phyloP scores from a whole-genome alignment of 106 monocot genomes.

The Dendrobium catenatum region DNA sequence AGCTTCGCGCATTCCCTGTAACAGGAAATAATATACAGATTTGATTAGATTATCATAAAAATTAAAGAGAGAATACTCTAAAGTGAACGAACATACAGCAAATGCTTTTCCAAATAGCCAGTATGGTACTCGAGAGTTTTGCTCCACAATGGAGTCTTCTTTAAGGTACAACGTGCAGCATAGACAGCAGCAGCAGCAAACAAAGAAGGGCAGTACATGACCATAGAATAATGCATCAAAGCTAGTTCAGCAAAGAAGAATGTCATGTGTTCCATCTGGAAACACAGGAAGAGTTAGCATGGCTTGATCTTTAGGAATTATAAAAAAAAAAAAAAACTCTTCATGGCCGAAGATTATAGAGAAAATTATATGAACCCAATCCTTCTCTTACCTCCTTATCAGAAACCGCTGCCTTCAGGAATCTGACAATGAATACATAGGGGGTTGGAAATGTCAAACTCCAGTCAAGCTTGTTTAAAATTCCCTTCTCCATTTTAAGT shows the following conservation, averaged over 20 bases:
- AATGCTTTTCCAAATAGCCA: slow-evolving; percentile 35
- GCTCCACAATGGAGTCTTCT: slow-evolving; percentile 50
- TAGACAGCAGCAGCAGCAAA: slow-evolving; percentile 63
- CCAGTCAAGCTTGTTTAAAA: slow-evolving; percentile 61
- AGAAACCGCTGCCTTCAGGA: slow-evolving; percentile 39
- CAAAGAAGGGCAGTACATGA: slow-evolving; percentile 38
- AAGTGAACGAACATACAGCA: slow-evolving; percentile 25
- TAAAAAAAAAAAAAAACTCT: no score
- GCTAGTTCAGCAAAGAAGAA: slow-evolving; percentile 64
- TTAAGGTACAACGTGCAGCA: slow-evolving; percentile 40
- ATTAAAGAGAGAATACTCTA: background rate
- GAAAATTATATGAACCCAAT: no score
- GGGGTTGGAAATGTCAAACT: slow-evolving; percentile 63
- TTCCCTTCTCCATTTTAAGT: slow-evolving; percentile 48
- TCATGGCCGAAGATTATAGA: background rate
- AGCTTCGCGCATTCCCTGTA: slow-evolving; percentile 30
- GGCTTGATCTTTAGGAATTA: no score
- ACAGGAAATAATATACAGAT: background rate
- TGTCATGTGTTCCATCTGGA: slow-evolving; percentile 51
- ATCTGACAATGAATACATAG: slow-evolving; percentile 53
- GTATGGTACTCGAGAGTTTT: slow-evolving; percentile 48
- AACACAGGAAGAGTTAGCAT: no score
- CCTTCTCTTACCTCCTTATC: slow-evolving; percentile 37
- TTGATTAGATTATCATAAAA: background rate
- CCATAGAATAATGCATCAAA: slow-evolving; percentile 44